Percentiles rank a stretch among this genome's conserved stretches.
phyloP scores from a whole-genome alignment of 176 grass and related monocot genomes.

The Eremochloa ophiuroides region DNA sequence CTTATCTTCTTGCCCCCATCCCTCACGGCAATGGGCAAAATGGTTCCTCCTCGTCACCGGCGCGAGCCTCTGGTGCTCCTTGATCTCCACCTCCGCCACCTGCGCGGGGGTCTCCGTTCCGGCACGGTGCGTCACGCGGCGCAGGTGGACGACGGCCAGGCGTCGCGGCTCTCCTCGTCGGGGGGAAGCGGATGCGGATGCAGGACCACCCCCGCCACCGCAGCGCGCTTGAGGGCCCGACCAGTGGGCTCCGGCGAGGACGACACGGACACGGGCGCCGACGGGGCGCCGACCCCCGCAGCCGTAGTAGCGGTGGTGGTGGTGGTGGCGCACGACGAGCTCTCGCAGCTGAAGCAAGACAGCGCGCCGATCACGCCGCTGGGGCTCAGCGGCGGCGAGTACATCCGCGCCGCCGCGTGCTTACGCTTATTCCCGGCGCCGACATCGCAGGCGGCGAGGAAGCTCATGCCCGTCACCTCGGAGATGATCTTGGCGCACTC shows the following conservation, averaged over 20 bases:
- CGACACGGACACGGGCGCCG: slow-evolving; percentile 17
- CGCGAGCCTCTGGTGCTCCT: background rate
- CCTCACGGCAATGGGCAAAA: background rate
- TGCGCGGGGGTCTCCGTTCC: background rate
- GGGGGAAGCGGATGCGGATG: background rate
- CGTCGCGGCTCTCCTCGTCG: slow-evolving; percentile 63
- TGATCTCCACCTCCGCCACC: background rate
- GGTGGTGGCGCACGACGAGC: slow-evolving; percentile 45
- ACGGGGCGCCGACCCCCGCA: background rate
- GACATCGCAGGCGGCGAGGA: background rate
- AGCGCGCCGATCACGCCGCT: slow-evolving; percentile 49
- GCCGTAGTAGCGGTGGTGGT: background rate
- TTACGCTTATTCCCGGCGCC: slow-evolving; percentile 46
- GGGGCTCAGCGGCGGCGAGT: slow-evolving; percentile 58
- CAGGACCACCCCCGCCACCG: background rate
- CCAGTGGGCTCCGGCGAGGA: slow-evolving; percentile 32
- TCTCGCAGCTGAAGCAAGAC: slow-evolving; percentile 67
- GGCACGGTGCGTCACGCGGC: background rate
- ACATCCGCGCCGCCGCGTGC: slow-evolving; percentile 14
- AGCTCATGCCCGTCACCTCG: slow-evolving; percentile 20
- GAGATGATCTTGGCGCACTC: slow-evolving; percentile 58
- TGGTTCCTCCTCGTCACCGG: background rate
- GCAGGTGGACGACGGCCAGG: slow-evolving; percentile 35
- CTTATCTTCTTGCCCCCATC: background rate
- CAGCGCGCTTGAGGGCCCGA: slow-evolving; percentile 18